Evolutionary conservation across 768 basidiomycete species (phyloP).

Genomic region (Boletales sp.): DNA sequence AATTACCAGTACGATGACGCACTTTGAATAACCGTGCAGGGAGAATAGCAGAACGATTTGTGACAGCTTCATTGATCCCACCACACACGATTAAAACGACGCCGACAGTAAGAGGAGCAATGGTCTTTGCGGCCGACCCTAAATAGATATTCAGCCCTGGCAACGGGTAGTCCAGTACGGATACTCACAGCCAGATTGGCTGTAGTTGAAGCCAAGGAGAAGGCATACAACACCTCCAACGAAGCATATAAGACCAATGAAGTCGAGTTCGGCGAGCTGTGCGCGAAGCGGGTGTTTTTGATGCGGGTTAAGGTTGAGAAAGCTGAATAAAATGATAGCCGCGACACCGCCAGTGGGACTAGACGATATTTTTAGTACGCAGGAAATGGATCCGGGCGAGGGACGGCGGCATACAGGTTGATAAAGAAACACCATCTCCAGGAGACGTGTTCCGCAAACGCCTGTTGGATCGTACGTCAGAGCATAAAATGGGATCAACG

Average conservation of each 20-base stretch:
- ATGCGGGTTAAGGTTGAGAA: slow-evolving; percentile 76
- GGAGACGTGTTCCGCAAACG: slow-evolving; percentile 66
- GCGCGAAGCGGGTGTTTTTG: slow-evolving; percentile 52
- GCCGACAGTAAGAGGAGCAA: slow-evolving; percentile 59
- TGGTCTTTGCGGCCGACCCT: slow-evolving; percentile 62
- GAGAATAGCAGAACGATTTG: slow-evolving; percentile 66
- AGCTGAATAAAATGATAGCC: slow-evolving; percentile 59
- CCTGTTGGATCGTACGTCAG: slow-evolving; percentile 33
- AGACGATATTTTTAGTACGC: not conserved
- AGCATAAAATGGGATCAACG: not conserved
- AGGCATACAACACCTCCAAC: slow-evolving; percentile 62
- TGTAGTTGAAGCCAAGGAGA: slow-evolving; percentile 69
- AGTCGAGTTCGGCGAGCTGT: slow-evolving; percentile 68
- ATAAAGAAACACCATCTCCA: slow-evolving; percentile 89
- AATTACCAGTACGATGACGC: slow-evolving; percentile 2
- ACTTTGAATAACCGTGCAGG: slow-evolving; percentile 76
- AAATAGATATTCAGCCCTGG: not conserved
- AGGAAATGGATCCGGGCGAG: not conserved
- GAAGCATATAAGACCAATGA: slow-evolving; percentile 60
- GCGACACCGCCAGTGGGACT: slow-evolving; percentile 76
- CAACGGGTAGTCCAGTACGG: not conserved
- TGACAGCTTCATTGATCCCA: slow-evolving; percentile 56
- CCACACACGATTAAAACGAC: slow-evolving; percentile 47
- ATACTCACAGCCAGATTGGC: slow-evolving; percentile 61
- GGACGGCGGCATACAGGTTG: slow-evolving; percentile 50